Conservation (phyloP, 2,329 filamentous ascomycete genomes). For the Penicillium oxalicum region DNA sequence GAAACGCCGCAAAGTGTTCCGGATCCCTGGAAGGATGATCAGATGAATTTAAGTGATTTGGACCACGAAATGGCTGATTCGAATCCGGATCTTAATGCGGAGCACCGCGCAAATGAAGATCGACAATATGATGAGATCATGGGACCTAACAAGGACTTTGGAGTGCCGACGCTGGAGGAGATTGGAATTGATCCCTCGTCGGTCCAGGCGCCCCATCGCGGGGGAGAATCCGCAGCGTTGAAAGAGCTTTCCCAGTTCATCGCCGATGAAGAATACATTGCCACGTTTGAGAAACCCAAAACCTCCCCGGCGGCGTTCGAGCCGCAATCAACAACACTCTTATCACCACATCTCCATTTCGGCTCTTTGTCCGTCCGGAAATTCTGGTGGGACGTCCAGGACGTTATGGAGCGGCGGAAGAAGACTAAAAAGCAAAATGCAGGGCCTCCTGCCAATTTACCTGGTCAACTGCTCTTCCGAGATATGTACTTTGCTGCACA, state of each 20-base stretch:
- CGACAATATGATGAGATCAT: constrained; percentile 56
- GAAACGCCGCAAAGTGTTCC: constrained; percentile 56
- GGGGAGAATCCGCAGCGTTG: constrained; percentile 64
- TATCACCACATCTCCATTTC: constrained; percentile 70
- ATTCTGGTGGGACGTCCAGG: constrained; percentile 66
- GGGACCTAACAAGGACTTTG: constrained; percentile 63
- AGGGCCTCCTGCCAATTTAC: constrained; percentile 60
- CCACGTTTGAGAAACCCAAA: constrained; percentile 69
- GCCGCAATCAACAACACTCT: constrained; percentile 65
- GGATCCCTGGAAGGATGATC: constrained; percentile 49
- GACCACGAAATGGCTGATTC: constrained; percentile 49
- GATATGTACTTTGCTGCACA: constrained; percentile 82
- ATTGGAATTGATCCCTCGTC: constrained; percentile 53
- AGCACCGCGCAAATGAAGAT: constrained; percentile 50
- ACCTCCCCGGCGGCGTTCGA: constrained; percentile 69
- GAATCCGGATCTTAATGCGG: constrained; percentile 56
- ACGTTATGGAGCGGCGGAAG: constrained; percentile 54
- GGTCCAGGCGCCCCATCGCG: constrained; percentile 61
- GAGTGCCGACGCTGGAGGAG: constrained; percentile 64
- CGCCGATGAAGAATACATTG: constrained; percentile 59
- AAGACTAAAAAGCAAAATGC: constrained; percentile 50
- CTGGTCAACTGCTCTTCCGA: constrained; percentile 67
- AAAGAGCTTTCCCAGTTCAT: constrained; percentile 54
- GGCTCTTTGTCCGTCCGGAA: constrained; percentile 63
- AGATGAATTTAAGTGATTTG: constrained; percentile 52